These are phyloP conservation scores for Colletotrichum graminicola DNA, from an alignment of 2,329 filamentous ascomycete genomes.

Conservation along the genomic window DNA sequence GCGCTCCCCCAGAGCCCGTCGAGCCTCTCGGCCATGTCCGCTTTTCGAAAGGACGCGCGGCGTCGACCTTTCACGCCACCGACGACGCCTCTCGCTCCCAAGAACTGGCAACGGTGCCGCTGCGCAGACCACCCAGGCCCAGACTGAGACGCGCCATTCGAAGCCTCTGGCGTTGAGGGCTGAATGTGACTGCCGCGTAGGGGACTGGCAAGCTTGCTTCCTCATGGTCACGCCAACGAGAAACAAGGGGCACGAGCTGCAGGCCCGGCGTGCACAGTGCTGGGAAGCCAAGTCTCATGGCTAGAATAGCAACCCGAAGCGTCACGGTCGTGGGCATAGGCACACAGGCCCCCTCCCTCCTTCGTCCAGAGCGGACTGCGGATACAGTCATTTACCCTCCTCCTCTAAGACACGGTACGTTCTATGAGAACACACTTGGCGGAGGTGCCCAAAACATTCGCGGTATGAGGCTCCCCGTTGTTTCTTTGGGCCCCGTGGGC, in stretches of 20 bases:
- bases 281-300: background rate
- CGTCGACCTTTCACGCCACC: conserved; percentile 29
- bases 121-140: conserved; percentile 24
- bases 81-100: conserved; percentile 17
- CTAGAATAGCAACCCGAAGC: conserved; percentile 11
- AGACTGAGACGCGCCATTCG: conserved; percentile 38
- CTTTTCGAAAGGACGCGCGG: conserved; percentile 4
- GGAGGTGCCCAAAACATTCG: conserved; percentile 10
- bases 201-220: conserved; percentile 1
- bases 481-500: background rate
- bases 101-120: background rate
- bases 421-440: background rate
- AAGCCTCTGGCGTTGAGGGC: conserved; percentile 23
- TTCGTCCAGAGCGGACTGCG: conserved; percentile 21
- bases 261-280: background rate
- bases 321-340: conserved; percentile 2
- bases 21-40: conserved; percentile 16
- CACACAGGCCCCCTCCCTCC: background rate
- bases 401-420: background rate
- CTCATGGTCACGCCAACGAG: conserved; percentile 16
- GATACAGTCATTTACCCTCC: conserved; percentile 2
- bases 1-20: conserved; percentile 6
- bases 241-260: conserved; percentile 20
- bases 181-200: background rate
- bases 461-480: conserved; percentile 25